phyloP scores from a whole-genome alignment of 306 rosid species.

The Aeschynomene evenia region DNA sequence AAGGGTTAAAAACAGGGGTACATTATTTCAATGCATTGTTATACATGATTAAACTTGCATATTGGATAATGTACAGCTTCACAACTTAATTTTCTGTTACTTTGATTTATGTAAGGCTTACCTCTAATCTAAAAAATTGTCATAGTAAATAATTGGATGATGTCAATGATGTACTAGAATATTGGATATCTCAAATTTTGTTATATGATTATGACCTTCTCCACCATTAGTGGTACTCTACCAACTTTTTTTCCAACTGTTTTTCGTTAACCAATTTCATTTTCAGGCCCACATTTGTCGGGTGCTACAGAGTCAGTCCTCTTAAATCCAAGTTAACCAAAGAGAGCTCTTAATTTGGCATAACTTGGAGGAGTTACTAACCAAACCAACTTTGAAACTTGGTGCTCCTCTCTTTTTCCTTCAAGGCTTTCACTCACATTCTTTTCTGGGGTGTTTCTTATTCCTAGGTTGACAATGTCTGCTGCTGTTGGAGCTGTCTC shows the following conservation, averaged over 20 bases:
- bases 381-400: conserved; percentile 16
- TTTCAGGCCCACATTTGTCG: conserved; percentile 32
- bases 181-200: not conserved
- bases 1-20: not conserved
- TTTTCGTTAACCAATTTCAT: conserved; percentile 28
- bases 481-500: conserved; percentile 62
- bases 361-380: not conserved
- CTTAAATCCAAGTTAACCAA: conserved; percentile 21
- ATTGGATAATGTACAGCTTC: too few relatives aligned
- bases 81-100: not conserved
- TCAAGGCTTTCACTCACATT: not conserved
- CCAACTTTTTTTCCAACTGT: conserved; percentile 46
- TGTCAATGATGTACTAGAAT: not conserved
- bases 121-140: not conserved
- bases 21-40: not conserved
- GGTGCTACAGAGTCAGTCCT: conserved; percentile 8
- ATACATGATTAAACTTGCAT: too few relatives aligned
- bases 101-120: not conserved
- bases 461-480: conserved; percentile 46
- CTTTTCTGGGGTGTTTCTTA: conserved; percentile 1
- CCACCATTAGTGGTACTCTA: conserved; percentile 42
- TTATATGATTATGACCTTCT: conserved; percentile 36
- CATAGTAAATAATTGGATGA: not conserved
- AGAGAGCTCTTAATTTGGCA: conserved; percentile 11
- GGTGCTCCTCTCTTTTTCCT: not conserved